A percentile compares a stretch with the other conserved stretches of the same genome.
These are phyloP conservation scores for Coprinopsis marcescibilis DNA, from an alignment of 768 basidiomycete species.

Conservation along the genomic window DNA sequence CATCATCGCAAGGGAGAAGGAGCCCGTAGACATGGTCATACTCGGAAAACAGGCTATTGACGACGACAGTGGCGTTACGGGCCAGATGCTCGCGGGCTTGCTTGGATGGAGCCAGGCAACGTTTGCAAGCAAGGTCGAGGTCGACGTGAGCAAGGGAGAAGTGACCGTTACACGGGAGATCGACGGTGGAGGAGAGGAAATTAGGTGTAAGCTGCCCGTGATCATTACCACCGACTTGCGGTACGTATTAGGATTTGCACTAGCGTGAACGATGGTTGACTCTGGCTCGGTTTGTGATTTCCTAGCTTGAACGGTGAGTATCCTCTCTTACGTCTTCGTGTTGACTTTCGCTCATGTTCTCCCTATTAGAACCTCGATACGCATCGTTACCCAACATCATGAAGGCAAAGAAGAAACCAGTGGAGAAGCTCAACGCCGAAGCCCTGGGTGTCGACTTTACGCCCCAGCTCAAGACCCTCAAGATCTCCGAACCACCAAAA, in stretches of 20 bases:
- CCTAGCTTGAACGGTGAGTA: conserved; percentile 65
- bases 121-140: conserved; percentile 83
- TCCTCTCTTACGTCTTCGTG: background rate
- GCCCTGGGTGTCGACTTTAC: conserved; percentile 83
- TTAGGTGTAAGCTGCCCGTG: conserved; percentile 73
- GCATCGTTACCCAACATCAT: conserved; percentile 97
- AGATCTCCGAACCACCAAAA: conserved; percentile 83
- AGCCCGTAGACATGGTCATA: conserved; percentile 79
- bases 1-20: conserved; percentile 51
- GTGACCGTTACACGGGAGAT: conserved; percentile 83
- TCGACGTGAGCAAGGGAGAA: conserved; percentile 57
- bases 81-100: conserved; percentile 94
- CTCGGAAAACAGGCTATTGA: conserved; percentile 99
- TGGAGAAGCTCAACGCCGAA: conserved; percentile 73
- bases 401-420: conserved; percentile 99
- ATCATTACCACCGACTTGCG: conserved; percentile 91
- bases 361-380: conserved; percentile 80
- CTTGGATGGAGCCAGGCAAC: conserved; percentile 92
- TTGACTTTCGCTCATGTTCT: conserved; percentile 3
- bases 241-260: too few species aligned
- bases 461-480: conserved; percentile 79
- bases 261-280: too few species aligned
- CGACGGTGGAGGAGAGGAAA: conserved; percentile 87
- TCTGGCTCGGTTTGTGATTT: too few species aligned
- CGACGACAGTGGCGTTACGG: conserved; percentile 92